Evolutionary conservation across 2,329 filamentous ascomycete genomes (phyloP).

Genomic region (Sarocladium kiliense): DNA sequence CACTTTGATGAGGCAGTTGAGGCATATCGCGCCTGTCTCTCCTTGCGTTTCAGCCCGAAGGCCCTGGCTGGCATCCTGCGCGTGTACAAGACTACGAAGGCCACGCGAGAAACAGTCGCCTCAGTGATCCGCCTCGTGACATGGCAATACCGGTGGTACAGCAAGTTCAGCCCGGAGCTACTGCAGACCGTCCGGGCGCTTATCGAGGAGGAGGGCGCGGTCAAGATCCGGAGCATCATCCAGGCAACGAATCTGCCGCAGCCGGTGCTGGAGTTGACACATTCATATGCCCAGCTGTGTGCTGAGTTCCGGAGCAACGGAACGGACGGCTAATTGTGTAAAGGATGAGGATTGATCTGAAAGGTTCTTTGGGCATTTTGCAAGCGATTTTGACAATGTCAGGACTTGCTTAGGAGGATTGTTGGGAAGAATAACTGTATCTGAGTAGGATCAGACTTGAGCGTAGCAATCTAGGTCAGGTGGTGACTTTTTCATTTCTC

Average conservation of each 20-base stretch:
- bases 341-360: not conserved
- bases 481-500: not conserved
- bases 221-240: slow-evolving; percentile 95
- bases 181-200: slow-evolving; percentile 83
- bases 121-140: slow-evolving; percentile 88
- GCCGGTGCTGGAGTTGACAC: slow-evolving; percentile 86
- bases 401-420: not conserved
- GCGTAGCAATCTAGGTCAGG: not conserved
- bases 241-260: slow-evolving; percentile 93
- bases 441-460: not conserved
- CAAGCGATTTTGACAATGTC: slow-evolving; percentile 5
- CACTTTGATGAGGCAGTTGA: slow-evolving; percentile 88
- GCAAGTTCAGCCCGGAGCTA: slow-evolving; percentile 92
- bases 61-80: slow-evolving; percentile 81
- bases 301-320: slow-evolving; percentile 93
- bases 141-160: slow-evolving; percentile 99
- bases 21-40: slow-evolving; percentile 83
- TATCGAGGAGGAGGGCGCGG: slow-evolving; percentile 95
- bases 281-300: slow-evolving; percentile 92
- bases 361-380: slow-evolving; percentile 1
- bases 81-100: slow-evolving; percentile 71
- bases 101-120: slow-evolving; percentile 74
- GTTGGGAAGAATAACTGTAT: not conserved
- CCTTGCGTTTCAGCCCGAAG: slow-evolving; percentile 87
- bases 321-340: slow-evolving; percentile 62